Conservation (phyloP, 345 rosid species). For the Balakata baccata region DNA sequence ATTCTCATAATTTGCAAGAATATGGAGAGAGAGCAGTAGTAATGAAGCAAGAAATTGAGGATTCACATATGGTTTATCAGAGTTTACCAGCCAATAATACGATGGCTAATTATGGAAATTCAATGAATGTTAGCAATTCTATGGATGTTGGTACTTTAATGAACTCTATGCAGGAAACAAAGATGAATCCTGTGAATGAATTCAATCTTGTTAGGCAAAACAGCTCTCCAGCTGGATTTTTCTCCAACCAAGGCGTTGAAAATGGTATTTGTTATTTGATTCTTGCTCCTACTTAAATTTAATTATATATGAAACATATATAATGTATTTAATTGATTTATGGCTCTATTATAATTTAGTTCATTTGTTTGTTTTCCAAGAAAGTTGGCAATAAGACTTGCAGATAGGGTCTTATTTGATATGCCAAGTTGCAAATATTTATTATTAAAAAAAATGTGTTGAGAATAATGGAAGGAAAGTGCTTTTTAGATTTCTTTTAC, state of each 20-base stretch:
- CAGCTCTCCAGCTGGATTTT: slow-evolving; percentile 57
- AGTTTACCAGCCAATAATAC: slow-evolving; percentile 7
- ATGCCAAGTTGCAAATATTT: not conserved
- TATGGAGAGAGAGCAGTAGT: slow-evolving; percentile 29
- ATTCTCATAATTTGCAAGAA: slow-evolving; percentile 31
- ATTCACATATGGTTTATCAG: slow-evolving; percentile 29
- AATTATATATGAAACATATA: not conserved
- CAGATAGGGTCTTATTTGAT: not conserved
- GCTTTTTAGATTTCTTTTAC: too few relatives aligned
- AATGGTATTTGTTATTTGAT: slow-evolving; percentile 35
- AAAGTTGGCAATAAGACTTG: slow-evolving; percentile 4
- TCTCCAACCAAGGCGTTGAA: slow-evolving; percentile 41
- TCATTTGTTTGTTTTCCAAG: not conserved
- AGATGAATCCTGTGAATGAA: slow-evolving; percentile 25
- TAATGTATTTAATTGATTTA: too few relatives aligned
- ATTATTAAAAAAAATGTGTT: not conserved
- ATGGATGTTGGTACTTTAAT: too few relatives aligned
- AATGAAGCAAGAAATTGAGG: slow-evolving; percentile 40
- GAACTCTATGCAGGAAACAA: slow-evolving; percentile 13
- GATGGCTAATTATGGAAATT: slow-evolving; percentile 13
- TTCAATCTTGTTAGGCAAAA: slow-evolving; percentile 45
- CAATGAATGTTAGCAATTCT: slow-evolving; percentile 16
- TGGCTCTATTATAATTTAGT: too few relatives aligned
- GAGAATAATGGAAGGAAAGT: not conserved
- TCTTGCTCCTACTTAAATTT: not conserved